Conservation (phyloP, 2,329 filamentous ascomycete species). For the Esteya vermicola region DNA sequence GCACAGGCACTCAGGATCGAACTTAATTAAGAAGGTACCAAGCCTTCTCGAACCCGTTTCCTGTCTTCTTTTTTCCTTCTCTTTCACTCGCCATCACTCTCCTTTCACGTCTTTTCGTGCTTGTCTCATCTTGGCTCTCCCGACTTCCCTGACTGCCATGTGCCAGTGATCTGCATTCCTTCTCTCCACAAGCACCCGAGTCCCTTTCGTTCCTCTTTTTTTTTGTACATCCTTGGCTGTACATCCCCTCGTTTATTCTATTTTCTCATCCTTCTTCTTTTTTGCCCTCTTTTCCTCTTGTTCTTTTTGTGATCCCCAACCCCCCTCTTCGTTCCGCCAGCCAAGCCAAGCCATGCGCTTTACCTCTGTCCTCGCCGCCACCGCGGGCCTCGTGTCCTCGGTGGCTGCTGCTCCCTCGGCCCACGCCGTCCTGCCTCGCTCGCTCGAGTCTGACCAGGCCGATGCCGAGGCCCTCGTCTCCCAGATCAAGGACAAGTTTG, state of each 20-base stretch:
- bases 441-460: neutral
- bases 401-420: neutral
- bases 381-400: neutral
- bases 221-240: too few relatives aligned
- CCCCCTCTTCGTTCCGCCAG: neutral
- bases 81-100: too few relatives aligned
- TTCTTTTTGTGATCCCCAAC: neutral
- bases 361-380: neutral
- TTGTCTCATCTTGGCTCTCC: neutral
- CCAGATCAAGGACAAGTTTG: neutral
- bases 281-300: neutral
- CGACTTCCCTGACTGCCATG: neutral
- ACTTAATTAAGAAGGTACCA: neutral
- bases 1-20: too few relatives aligned
- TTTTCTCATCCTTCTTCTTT: too few relatives aligned
- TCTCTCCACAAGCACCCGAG: too few relatives aligned
- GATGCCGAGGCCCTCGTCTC: neutral
- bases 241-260: too few relatives aligned
- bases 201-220: too few relatives aligned
- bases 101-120: neutral
- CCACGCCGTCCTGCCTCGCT: neutral
- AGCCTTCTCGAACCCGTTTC: neutral
- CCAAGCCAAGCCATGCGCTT: constrained; percentile 1
- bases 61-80: too few relatives aligned
- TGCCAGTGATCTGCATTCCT: neutral